phyloP scores from a whole-genome alignment of 129 eudicot species.

The Flaveria sonorensis region DNA sequence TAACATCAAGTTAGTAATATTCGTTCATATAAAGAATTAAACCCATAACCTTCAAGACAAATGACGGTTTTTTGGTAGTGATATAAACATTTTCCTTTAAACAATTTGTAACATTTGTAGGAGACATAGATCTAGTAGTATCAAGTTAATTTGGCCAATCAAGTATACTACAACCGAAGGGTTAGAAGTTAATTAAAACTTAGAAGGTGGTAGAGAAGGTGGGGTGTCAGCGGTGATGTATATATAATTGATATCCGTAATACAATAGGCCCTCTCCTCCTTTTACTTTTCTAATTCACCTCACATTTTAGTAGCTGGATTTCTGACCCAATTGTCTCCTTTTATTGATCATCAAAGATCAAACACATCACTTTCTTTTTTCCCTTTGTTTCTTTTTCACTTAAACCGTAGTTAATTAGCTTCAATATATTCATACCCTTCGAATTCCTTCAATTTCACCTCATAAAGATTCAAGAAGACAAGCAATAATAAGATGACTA shows the following conservation, averaged over 20 bases:
- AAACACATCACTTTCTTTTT: slow-evolving; percentile 26
- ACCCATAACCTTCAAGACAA: too few species aligned
- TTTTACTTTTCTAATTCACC: slow-evolving; percentile 46
- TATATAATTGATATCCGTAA: slow-evolving; percentile 60
- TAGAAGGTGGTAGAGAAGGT: slow-evolving; percentile 36
- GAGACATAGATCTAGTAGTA: slow-evolving; percentile 16
- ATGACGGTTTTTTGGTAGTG: too few species aligned
- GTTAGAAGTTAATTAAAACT: not conserved
- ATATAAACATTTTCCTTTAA: too few species aligned
- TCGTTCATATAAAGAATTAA: too few species aligned
- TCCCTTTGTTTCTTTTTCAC: slow-evolving; percentile 6
- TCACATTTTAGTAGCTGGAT: slow-evolving; percentile 48
- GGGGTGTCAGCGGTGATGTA: slow-evolving; percentile 44
- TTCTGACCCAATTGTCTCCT: slow-evolving; percentile 69
- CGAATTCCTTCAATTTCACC: not conserved
- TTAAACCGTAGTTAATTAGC: not conserved
- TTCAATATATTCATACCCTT: not conserved
- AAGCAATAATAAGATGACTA: not conserved
- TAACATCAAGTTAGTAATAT: too few species aligned
- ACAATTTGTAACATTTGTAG: not conserved
- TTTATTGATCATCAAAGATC: slow-evolving; percentile 43
- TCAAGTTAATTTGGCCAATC: slow-evolving; percentile 29
- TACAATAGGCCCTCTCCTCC: slow-evolving; percentile 39
- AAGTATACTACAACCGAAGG: slow-evolving; percentile 27
- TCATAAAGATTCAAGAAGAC: not conserved